Base-by-base conservation (phyloP, 2,329 filamentous ascomycete species). In the Blumeria hordei region DNA sequence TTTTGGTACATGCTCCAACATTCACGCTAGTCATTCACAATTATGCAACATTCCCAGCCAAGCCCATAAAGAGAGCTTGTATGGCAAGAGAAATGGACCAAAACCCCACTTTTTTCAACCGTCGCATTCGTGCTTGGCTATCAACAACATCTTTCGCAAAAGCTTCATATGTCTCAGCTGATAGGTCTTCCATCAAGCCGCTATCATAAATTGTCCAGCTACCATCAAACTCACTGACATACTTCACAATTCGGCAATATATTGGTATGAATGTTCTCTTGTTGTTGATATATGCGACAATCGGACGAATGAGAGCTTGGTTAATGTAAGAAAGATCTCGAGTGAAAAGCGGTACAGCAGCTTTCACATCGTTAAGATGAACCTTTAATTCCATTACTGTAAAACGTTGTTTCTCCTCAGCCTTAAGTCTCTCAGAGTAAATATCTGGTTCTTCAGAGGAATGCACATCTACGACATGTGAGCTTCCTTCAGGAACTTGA, bases 241-340 rank as follows among this genome's bases (percentile, higher is more conserved):
- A 80, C 71, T 98, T 98, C 59, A 96, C 87, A 52, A 98, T 85
- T 58, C 90, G 83, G 69, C 92, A 96, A 62, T 83, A 85, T 62
- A 98, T 87, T 32, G 92, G 92, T 45, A 98, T 96, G 64, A 94
- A 96, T 0, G 90, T 94, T 64, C 82, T 83, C 66, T 88, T 86
- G 44, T 87, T 85, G 68, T 98, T 98, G 69, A 98, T 96, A 67
- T 96, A 98, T 6, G 92, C 92, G 43, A 98, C 88, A 58, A 98
- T 98, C 14, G 92, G 92, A 4, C 92, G 80, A 37, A 96, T 86
- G 4, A 96, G 79, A 1, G 92, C 88, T 67, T 94, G 93, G 68
- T 95, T 96, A 63, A 95, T 84, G 67, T 96, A 98, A 0, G 87
- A 93, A 52, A 96, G 77, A 64, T 95, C 84, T 14, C 79, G 82